These are phyloP conservation scores for Helminthosporium solani DNA, from an alignment of 2,329 filamentous ascomycete species.

Conservation along the genomic window DNA sequence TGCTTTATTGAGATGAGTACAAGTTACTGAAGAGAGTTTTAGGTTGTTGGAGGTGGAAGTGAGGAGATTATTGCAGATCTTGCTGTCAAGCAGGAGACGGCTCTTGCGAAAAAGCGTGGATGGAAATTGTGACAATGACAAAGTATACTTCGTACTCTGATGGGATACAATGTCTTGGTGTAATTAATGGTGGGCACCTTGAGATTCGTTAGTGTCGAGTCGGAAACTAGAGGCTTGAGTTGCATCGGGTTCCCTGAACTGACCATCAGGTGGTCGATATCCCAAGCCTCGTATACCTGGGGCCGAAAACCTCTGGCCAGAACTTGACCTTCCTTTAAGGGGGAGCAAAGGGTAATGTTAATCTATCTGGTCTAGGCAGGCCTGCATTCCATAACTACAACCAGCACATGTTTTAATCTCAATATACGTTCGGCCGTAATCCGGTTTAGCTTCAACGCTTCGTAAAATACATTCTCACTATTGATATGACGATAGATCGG, in stretches of 20 bases:
- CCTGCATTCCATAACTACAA: neutral
- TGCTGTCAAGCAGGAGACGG: constrained; percentile 52
- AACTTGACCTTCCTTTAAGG: neutral
- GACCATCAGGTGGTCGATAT: constrained; percentile 1
- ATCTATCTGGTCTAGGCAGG: neutral
- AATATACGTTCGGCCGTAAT: neutral
- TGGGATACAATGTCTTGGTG: too few relatives aligned
- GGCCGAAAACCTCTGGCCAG: neutral
- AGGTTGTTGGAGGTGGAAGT: constrained; percentile 54
- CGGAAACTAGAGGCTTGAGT: too few relatives aligned
- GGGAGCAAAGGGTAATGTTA: neutral
- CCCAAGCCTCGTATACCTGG: neutral
- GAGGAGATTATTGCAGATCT: constrained; percentile 58
- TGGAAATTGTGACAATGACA: too few relatives aligned
- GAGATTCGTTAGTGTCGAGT: too few relatives aligned
- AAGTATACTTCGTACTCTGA: too few relatives aligned
- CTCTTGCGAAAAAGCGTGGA: constrained; percentile 43
- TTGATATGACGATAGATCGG: too few relatives aligned
- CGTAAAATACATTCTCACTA: too few relatives aligned
- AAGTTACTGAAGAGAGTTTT: neutral
- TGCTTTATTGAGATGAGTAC: neutral
- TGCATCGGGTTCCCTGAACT: neutral
- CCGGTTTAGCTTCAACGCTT: neutral
- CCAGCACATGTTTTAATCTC: too few relatives aligned
- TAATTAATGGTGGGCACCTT: too few relatives aligned